Base-by-base conservation (phyloP, 2,329 filamentous ascomycete species). In the Myriosclerotinia curreyana region DNA sequence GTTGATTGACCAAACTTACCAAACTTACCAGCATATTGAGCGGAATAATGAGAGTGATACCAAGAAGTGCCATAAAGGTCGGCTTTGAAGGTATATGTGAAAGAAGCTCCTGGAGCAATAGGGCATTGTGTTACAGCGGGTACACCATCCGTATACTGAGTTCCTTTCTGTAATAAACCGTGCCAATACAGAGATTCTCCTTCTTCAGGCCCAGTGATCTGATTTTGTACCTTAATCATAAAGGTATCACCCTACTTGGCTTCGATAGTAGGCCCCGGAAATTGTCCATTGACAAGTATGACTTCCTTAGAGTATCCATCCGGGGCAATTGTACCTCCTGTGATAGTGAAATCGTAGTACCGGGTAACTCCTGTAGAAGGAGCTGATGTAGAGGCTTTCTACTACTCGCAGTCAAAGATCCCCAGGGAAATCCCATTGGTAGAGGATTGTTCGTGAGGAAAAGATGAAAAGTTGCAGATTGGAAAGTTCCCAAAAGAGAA, bases 221-320 rank as follows among this genome's bases (percentile, higher is more conserved):
- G 83, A 75, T 95, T 95, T 75, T 84, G 81, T 63, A 93, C 82
- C 38, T 85, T 86, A 51, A 91, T 83, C 62, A 89, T 77, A 53
- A 86, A 80, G 5, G 62, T 70, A 63, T 78, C 76, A 25, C 75
- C 76, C 73, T 73, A 76, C 64, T 77, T 76, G 1, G 76, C 76
- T 58, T 76, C 74, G 22, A 77, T 75, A 3, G 67, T 38, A 12
- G 76, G 76, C 6, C 75, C 75, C 8, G 75, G 76, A 49, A 72
- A 76, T 60, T 72, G 69, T 0, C 72, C 74, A 55, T 78, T 77
- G 40, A 78, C 69, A 5, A 77, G 62, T 25, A 77, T 80, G 62
- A 92, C 84, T 72, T 89, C 88, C 48, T 73, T 74, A 5, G 67
- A 62, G 54, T 74, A 75, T 12, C 79, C 78, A 72, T 80, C 78